Conservation (phyloP, 2,329 filamentous ascomycete species). For the Zasmidium angulare region DNA sequence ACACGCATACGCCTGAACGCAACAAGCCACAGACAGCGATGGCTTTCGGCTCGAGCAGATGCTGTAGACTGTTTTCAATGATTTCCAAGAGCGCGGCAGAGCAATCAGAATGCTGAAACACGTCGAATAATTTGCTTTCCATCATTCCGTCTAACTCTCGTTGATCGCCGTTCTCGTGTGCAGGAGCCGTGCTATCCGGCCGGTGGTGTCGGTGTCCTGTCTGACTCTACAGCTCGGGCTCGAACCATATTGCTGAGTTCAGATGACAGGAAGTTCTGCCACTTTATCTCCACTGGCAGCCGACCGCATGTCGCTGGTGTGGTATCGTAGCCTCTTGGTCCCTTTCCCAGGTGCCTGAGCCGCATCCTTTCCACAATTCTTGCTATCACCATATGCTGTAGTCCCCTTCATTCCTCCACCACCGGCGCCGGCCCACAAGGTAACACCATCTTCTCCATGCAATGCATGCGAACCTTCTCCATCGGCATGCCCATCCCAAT, state of each 20-base stretch:
- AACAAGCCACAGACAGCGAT: too few relatives aligned
- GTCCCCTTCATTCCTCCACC: constrained; percentile 23
- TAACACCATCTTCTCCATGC: constrained; percentile 74
- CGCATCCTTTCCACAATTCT: not conserved
- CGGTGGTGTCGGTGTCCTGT: too few relatives aligned
- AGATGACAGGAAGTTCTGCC: too few relatives aligned
- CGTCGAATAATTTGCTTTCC: not conserved
- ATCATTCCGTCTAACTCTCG: not conserved
- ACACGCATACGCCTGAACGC: too few relatives aligned
- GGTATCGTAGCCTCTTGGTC: not conserved
- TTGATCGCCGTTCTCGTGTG: not conserved
- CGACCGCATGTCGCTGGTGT: too few relatives aligned
- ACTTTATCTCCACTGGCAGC: too few relatives aligned
- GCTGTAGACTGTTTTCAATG: too few relatives aligned
- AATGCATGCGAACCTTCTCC: constrained; percentile 73
- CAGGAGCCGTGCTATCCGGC: not conserved
- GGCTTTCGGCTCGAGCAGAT: too few relatives aligned
- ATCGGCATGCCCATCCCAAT: constrained; percentile 80
- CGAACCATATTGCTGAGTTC: too few relatives aligned
- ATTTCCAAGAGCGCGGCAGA: too few relatives aligned
- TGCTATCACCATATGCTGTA: not conserved
- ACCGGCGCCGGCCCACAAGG: constrained; percentile 51
- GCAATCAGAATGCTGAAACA: not conserved
- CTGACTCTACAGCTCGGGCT: too few relatives aligned
- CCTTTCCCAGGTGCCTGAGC: not conserved